Conservation (phyloP, 2,329 filamentous ascomycete species). For the Endoconidiophora polonica region DNA sequence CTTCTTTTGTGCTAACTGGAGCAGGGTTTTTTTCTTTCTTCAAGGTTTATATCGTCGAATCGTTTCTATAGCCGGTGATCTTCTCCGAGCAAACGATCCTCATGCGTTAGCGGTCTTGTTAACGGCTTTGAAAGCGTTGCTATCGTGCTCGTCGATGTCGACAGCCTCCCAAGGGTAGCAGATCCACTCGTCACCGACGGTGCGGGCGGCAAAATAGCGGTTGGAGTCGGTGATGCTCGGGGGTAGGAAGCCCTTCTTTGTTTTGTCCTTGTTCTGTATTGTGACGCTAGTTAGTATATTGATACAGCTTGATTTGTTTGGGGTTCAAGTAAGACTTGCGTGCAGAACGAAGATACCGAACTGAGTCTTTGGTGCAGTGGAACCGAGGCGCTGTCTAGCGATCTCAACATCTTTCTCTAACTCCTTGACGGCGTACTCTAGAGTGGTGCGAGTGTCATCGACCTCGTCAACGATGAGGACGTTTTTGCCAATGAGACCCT, state of each 20-base stretch:
- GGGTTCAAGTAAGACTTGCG: slow-evolving; percentile 31
- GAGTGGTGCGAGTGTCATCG: slow-evolving; percentile 82
- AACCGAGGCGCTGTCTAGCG: slow-evolving; percentile 57
- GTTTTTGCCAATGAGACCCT: slow-evolving; percentile 77
- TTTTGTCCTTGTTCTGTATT: slow-evolving; percentile 85
- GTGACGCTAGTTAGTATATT: neutral
- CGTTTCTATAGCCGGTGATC: no score
- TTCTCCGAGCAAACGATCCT: neutral
- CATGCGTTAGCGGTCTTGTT: slow-evolving; percentile 13
- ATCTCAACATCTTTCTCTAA: slow-evolving; percentile 84
- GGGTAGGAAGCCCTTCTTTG: slow-evolving; percentile 79
- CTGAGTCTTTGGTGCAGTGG: slow-evolving; percentile 50
- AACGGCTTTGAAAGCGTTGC: slow-evolving; percentile 34
- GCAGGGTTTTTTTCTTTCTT: no score
- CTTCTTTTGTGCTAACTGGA: no score
- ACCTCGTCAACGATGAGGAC: slow-evolving; percentile 91
- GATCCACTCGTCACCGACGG: slow-evolving; percentile 91
- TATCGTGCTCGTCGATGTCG: slow-evolving; percentile 87
- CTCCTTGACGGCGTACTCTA: slow-evolving; percentile 87
- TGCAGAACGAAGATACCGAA: slow-evolving; percentile 95
- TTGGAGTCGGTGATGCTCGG: slow-evolving; percentile 54
- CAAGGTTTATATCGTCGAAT: no score
- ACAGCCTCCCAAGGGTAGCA: slow-evolving; percentile 97
- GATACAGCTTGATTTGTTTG: slow-evolving; percentile 10
- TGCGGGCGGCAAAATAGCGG: slow-evolving; percentile 72